Evolutionary conservation across 192 early-diverging fungal species (phyloP).

Genomic region (Backusella parvicylindrica): DNA sequence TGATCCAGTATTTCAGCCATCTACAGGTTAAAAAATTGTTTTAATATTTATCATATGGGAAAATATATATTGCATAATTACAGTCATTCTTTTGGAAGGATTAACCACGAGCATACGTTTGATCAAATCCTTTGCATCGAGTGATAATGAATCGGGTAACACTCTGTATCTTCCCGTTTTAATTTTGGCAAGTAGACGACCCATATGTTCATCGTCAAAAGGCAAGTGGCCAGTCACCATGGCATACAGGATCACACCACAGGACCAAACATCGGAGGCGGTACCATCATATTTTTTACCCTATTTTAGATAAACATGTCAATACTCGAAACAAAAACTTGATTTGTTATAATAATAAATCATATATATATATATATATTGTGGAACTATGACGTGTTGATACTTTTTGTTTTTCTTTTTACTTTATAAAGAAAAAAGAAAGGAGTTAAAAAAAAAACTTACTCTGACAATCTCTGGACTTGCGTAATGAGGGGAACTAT

Average conservation of each 20-base stretch:
- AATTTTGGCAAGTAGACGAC: slow-evolving; percentile 63
- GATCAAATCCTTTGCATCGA: slow-evolving; percentile 64
- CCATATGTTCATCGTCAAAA: slow-evolving; percentile 76
- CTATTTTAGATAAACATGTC: slow-evolving; percentile 7
- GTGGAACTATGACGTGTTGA: too few species aligned
- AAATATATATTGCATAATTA: too few species aligned
- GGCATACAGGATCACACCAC: slow-evolving; percentile 89
- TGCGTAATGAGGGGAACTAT: slow-evolving; percentile 32
- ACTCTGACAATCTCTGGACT: slow-evolving; percentile 35
- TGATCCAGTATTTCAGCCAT: slow-evolving; percentile 21
- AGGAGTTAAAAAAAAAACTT: not conserved
- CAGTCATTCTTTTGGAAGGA: slow-evolving; percentile 55
- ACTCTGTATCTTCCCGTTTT: slow-evolving; percentile 57
- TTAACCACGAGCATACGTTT: slow-evolving; percentile 74
- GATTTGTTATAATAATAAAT: too few species aligned
- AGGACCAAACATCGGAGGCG: slow-evolving; percentile 89
- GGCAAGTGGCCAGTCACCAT: slow-evolving; percentile 78
- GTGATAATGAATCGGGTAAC: slow-evolving; percentile 68
- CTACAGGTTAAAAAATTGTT: slow-evolving; percentile 16
- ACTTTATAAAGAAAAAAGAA: not conserved
- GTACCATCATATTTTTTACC: slow-evolving; percentile 38
- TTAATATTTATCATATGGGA: too few species aligned
- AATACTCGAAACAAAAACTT: not conserved
- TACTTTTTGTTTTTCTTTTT: not conserved
- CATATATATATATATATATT: too few species aligned